Conservation (phyloP, 2,329 filamentous ascomycete genomes). For the Stemphylium vesicarium region DNA sequence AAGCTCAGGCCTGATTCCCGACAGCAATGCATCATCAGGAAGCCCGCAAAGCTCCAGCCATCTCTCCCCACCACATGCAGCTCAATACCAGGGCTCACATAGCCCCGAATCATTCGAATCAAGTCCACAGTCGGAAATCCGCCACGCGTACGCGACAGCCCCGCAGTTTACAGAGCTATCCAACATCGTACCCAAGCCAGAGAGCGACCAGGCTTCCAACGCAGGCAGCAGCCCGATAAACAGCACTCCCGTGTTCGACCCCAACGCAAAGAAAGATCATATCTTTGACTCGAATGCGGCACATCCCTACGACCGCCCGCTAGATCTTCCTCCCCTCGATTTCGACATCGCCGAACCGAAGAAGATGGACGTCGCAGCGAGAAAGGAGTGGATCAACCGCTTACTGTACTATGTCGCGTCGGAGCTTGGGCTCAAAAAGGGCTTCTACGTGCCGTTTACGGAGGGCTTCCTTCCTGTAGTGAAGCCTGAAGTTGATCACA, state of each 20-base stretch:
- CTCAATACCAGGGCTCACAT: background rate
- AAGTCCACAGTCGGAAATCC: background rate
- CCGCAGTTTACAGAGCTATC: constrained; percentile 9
- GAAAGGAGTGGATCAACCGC: constrained; percentile 36
- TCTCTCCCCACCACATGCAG: background rate
- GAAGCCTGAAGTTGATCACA: constrained; percentile 22
- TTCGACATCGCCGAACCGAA: constrained; percentile 15
- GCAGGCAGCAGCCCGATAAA: background rate
- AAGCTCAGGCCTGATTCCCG: constrained; percentile 32
- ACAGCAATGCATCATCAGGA: constrained; percentile 18
- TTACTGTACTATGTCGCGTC: constrained; percentile 32
- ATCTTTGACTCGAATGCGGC: constrained; percentile 28
- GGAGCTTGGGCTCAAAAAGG: constrained; percentile 39
- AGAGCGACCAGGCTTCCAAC: background rate
- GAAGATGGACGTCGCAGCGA: constrained; percentile 28
- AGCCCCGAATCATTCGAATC: constrained; percentile 6
- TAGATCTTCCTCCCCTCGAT: constrained; percentile 9
- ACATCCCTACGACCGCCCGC: constrained; percentile 28
- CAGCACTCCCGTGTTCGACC: background rate
- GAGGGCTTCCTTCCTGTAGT: constrained; percentile 26
- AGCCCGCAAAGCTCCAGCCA: constrained; percentile 5
- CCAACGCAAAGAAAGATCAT: constrained; percentile 14
- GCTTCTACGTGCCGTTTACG: constrained; percentile 27
- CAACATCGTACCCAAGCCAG: background rate
- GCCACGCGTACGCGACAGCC: constrained; percentile 8